These are phyloP conservation scores for Kluyveromyces nonfermentans DNA, from an alignment of 805 yeast genomes.

Conservation along the genomic window DNA sequence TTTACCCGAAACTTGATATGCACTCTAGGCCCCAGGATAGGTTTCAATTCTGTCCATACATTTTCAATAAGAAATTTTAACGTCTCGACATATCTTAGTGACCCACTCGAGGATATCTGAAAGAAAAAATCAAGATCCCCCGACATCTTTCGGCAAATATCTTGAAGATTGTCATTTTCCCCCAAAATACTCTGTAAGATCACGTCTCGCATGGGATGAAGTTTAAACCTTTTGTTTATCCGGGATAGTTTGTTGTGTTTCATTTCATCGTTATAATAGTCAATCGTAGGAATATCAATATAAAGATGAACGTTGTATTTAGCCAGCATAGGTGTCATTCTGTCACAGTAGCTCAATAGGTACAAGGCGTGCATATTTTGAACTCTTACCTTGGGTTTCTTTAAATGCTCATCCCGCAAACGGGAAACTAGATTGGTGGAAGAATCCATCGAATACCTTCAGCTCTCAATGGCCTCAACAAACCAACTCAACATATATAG, in stretches of 20 bases:
- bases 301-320: slow-evolving; percentile 19
- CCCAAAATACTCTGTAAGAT: slow-evolving; percentile 21
- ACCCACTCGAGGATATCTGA: slow-evolving; percentile 22
- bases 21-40: slow-evolving; percentile 6
- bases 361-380: slow-evolving; percentile 23
- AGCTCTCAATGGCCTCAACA: neutral
- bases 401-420: slow-evolving; percentile 1
- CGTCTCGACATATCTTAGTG: slow-evolving; percentile 28
- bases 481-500: neutral
- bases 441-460: slow-evolving; percentile 1
- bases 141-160: slow-evolving; percentile 5
- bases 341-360: slow-evolving; percentile 23
- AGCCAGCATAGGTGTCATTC: slow-evolving; percentile 6
- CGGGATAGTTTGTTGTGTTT: slow-evolving; percentile 19
- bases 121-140: slow-evolving; percentile 8
- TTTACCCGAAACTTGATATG: slow-evolving; percentile 16
- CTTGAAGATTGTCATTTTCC: slow-evolving; percentile 20
- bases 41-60: slow-evolving; percentile 12
- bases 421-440: slow-evolving; percentile 1
- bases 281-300: slow-evolving; percentile 29
- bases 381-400: slow-evolving; percentile 17
- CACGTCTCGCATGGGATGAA: slow-evolving; percentile 19
- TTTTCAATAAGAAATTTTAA: slow-evolving; percentile 24
- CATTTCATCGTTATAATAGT: slow-evolving; percentile 27
- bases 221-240: slow-evolving; percentile 23